Evolutionary conservation across 2,329 filamentous ascomycete genomes (phyloP).

Genomic region (Colletotrichum lindemuthianum): DNA sequence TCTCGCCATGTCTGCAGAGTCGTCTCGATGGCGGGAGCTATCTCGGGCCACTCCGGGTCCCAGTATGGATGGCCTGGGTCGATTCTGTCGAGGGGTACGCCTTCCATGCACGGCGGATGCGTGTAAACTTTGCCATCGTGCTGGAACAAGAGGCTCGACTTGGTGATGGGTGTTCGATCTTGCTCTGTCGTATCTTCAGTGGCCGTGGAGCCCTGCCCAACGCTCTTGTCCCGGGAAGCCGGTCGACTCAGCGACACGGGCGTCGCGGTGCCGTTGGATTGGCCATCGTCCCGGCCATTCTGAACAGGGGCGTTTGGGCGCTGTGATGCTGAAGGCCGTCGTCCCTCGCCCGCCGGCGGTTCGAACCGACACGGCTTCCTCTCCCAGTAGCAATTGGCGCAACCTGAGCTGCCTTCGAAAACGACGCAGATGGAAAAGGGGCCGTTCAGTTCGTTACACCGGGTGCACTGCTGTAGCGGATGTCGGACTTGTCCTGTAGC

Average conservation of each 20-base stretch:
- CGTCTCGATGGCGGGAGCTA: conserved; percentile 54
- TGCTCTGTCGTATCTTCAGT: conserved; percentile 25
- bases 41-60: conserved; percentile 62
- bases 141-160: conserved; percentile 54
- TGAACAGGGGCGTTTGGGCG: conserved; percentile 2
- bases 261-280: conserved; percentile 11
- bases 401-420: conserved; percentile 56
- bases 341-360: neutral
- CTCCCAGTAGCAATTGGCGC: conserved; percentile 64
- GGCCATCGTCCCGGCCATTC: conserved; percentile 3
- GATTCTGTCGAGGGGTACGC: conserved; percentile 64
- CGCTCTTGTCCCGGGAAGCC: conserved; percentile 27
- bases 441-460: conserved; percentile 54
- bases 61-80: conserved; percentile 62
- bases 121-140: conserved; percentile 62
- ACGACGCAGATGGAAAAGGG: conserved; percentile 58
- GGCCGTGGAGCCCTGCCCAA: conserved; percentile 11
- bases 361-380: conserved; percentile 45
- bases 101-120: conserved; percentile 61
- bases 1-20: conserved; percentile 59
- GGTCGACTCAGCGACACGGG: conserved; percentile 19
- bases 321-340: neutral
- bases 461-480: conserved; percentile 51
- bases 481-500: conserved; percentile 52
- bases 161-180: conserved; percentile 47